Base-by-base conservation (phyloP, 352 stramenopile genomes). In the Pythium oligandrum region DNA sequence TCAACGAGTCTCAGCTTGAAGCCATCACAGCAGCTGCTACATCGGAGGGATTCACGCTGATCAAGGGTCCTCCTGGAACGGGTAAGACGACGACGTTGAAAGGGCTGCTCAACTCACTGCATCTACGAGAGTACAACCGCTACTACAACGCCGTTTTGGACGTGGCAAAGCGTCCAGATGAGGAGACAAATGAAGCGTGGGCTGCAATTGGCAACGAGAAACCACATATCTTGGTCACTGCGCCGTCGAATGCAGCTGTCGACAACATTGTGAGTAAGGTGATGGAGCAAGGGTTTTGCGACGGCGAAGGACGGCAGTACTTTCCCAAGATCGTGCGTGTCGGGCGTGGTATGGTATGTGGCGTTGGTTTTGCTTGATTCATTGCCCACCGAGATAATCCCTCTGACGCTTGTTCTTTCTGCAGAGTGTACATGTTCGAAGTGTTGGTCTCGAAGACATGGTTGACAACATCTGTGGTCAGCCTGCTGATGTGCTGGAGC, bases 201-300 rank as follows among this genome's bases (percentile, higher is more conserved):
- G 80, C 78, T 35, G 65, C 66, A 8, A 86, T 95, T 35, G 82
- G 82, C 51, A 93, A 92, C 53, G 83, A 95, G 58, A 97, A 97
- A 55, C 90, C 90, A n/a, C 86, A 97, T 45, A 97, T 97, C 50
- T 60, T 97, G 61, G 78, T 97, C 31, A 90, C 85, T 8, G 93
- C 95, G 8, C 95, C 94, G 8, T 98, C 90, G 31, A 98, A 98
- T 74, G 92, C 90, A 55, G 95, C 94, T 17, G 90, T 98, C 1
- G 95, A 98, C 58, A 98, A 98, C 60, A 93, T 98, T 36, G 93
- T 98, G 40, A 72, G 86, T n/a, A 98, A 98, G 63, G 95, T 98
- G 37, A 98, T 98, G 55, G 80, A 95, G 60, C 86, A 97, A 66
- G 93, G 93, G 38, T 98, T 98, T 49, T 90, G 95, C 39, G 95